Base-by-base conservation (phyloP, 1,139 yeast genomes). In the Kodamaea sp. region DNA sequence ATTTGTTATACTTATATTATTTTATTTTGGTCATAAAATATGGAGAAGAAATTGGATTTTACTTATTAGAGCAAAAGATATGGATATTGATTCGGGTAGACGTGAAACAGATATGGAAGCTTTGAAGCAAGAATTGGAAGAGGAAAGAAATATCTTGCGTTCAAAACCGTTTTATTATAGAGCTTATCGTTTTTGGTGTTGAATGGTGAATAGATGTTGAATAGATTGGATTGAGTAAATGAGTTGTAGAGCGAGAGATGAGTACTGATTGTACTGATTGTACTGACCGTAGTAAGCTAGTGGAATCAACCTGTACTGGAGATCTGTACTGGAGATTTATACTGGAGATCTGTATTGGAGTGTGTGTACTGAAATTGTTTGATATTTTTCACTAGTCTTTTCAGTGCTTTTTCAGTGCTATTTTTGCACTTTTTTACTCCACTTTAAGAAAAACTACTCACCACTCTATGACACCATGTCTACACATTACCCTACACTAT, bases 51-150 rank as follows among this genome's bases (percentile, higher is more conserved):
- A 67, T 53, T 67, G 53, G 53, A 52, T 48, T 10, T 43, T 76
- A 9, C 67, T 61, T 49, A 65, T 75, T 47, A 65, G 71, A 41
- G 70, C 78, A 27, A 55, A 61, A 33, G 78, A 79, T 39, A 75
- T 83, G 50, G 88, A 83, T 57, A 62, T 83, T 43, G 85, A 80
- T 49, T 70, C 84, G 11, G 88, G 87, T 53, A 79, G 88, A 76
- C 75, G 81, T 58, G 82, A 77, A 48, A 61, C 78, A 41, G 88
- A 82, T 55, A 60, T 81, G 54, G 86, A 81, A 46, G 67, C 79
- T 34, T 67, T 80, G 54, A 79, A 72, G 58, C 84, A 80, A 62
- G 88, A 82, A 60, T 63, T 81, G 54, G 75, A 75, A 24, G 80
- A 78, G 55, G 87, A 81, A 62, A 75, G 65, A 49, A 81, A 75